Conservation (phyloP, 2,329 filamentous ascomycete species). For the Fusarium sp. region DNA sequence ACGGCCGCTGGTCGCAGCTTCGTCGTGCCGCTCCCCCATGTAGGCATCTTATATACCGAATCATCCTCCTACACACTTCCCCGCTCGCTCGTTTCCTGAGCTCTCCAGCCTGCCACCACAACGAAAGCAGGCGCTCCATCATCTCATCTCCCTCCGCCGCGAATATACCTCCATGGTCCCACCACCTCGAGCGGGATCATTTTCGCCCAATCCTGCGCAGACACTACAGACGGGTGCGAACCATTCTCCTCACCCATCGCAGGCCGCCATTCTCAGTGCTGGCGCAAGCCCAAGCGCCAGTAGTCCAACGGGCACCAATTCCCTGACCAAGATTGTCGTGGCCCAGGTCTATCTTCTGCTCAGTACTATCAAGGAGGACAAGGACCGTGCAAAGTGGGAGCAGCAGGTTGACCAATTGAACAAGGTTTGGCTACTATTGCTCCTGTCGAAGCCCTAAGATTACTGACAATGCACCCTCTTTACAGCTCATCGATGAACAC, state of each 20-base stretch:
- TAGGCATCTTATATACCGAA: conserved; percentile 49
- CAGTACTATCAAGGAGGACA: conserved; percentile 94
- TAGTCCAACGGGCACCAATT: conserved; percentile 72
- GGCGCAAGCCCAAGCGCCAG: conserved; percentile 71
- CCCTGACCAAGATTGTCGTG: conserved; percentile 91
- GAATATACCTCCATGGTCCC: conserved; percentile 67
- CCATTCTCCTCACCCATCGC: conserved; percentile 69
- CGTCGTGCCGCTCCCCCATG: conserved; percentile 48
- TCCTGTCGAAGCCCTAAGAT: background rate
- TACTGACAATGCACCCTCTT: conserved; percentile 35
- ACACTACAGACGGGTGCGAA: conserved; percentile 67
- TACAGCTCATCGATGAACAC: conserved; percentile 92
- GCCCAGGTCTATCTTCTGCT: conserved; percentile 95
- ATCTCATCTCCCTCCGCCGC: conserved; percentile 48
- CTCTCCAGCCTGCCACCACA: conserved; percentile 52
- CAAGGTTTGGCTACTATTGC: conserved; percentile 70
- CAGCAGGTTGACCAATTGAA: conserved; percentile 89
- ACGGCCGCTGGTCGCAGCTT: conserved; percentile 32
- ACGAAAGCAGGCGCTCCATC: conserved; percentile 54
- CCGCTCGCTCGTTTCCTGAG: conserved; percentile 48
- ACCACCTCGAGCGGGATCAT: conserved; percentile 72
- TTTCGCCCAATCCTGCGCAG: conserved; percentile 72
- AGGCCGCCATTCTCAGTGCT: conserved; percentile 68
- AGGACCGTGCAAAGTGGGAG: conserved; percentile 91
- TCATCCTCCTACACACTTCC: conserved; percentile 46